A percentile compares a stretch with the other conserved stretches of the same genome.
phyloP scores from a whole-genome alignment of 208 protist species.

The Tetramitus jugosus region DNA sequence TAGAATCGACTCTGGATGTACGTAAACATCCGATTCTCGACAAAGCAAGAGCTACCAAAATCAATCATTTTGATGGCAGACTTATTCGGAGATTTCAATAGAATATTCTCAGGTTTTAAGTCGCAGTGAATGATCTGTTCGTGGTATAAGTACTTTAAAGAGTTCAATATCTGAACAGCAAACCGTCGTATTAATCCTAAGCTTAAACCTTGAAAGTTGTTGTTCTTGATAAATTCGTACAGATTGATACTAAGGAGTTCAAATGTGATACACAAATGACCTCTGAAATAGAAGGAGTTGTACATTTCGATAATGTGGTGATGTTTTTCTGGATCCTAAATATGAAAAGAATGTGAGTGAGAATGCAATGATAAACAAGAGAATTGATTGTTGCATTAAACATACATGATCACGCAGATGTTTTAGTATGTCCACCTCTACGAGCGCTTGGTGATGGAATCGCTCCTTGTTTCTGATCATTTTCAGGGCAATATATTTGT shows the following conservation, averaged over 20 bases:
- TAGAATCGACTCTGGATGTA: slow-evolving; percentile 92
- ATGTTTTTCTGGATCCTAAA: slow-evolving; percentile 14
- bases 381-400: too few species aligned
- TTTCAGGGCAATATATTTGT: slow-evolving; percentile 59
- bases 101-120: slow-evolving; percentile 53
- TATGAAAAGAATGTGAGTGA: slow-evolving; percentile 26
- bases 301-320: slow-evolving; percentile 32
- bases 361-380: too few species aligned
- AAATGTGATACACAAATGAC: slow-evolving; percentile 53
- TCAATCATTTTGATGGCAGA: slow-evolving; percentile 89
- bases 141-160: not conserved
- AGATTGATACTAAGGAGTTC: slow-evolving; percentile 56
- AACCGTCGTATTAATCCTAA: slow-evolving; percentile 14
- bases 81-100: slow-evolving; percentile 53
- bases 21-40: slow-evolving; percentile 65
- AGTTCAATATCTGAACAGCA: slow-evolving; percentile 12
- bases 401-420: slow-evolving; percentile 36
- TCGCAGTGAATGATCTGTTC: slow-evolving; percentile 32
- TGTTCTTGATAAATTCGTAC: slow-evolving; percentile 50
- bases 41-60: slow-evolving; percentile 89
- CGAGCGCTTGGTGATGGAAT: slow-evolving; percentile 65
- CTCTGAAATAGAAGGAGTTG: slow-evolving; percentile 47
- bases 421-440: slow-evolving; percentile 71
- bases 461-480: slow-evolving; percentile 72
- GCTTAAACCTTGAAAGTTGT: slow-evolving; percentile 32